Percentiles rank a stretch among this genome's conserved stretches.
These are phyloP conservation scores for Coemansia sp. DNA, from an alignment of 192 early-diverging fungal genomes.

Conservation along the genomic window DNA sequence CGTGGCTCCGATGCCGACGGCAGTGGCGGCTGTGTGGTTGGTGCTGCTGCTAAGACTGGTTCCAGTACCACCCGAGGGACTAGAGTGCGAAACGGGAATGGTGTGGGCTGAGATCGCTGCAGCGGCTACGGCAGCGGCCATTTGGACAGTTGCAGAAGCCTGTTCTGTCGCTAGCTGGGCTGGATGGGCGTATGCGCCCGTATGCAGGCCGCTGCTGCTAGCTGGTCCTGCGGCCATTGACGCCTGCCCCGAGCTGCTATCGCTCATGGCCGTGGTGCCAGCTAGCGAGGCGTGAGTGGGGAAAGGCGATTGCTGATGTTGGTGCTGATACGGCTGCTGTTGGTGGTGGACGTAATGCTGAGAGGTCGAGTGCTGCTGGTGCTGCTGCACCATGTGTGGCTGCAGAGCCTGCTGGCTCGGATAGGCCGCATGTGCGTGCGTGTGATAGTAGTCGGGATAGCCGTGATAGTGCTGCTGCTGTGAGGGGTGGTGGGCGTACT, in stretches of 20 bases:
- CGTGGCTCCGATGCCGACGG: conserved; percentile 14
- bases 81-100: conserved; percentile 19
- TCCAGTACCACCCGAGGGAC: conserved; percentile 12
- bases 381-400: conserved; percentile 27
- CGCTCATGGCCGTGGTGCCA: conserved; percentile 36
- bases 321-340: conserved; percentile 15
- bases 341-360: conserved; percentile 14
- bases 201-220: conserved; percentile 23
- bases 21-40: conserved; percentile 4
- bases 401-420: conserved; percentile 21
- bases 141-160: conserved; percentile 41
- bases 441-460: conserved; percentile 36
- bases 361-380: conserved; percentile 1
- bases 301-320: conserved; percentile 31
- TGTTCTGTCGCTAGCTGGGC: conserved; percentile 34
- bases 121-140: conserved; percentile 52
- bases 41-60: conserved; percentile 15
- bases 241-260: conserved; percentile 32
- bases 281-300: conserved; percentile 27
- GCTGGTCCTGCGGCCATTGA: conserved; percentile 17
- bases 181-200: conserved; percentile 21
- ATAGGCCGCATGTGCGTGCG: conserved; percentile 24
- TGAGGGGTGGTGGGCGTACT: conserved; percentile 19
- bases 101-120: conserved; percentile 44
- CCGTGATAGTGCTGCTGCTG: conserved; percentile 30